These are phyloP conservation scores for Haplosporangium gracile DNA, from an alignment of 192 early-diverging fungal genomes.

Conservation along the genomic window DNA sequence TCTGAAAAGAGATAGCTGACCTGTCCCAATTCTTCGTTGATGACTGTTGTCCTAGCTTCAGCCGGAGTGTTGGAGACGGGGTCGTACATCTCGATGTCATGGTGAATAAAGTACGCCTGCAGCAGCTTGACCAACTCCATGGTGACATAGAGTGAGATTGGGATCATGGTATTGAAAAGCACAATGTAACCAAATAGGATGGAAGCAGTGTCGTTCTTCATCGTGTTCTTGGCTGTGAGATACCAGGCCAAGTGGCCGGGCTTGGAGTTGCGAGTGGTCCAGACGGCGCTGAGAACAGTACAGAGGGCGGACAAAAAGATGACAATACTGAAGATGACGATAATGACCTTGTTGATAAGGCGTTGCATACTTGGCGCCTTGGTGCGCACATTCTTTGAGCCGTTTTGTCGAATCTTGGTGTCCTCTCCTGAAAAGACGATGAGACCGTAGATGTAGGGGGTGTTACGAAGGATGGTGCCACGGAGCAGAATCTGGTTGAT, in stretches of 20 bases:
- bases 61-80: slow-evolving; percentile 77
- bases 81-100: slow-evolving; percentile 86
- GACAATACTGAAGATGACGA: slow-evolving; percentile 73
- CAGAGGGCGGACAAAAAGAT: slow-evolving; percentile 68
- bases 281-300: slow-evolving; percentile 63
- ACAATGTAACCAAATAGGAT: slow-evolving; percentile 80
- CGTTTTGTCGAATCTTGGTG: slow-evolving; percentile 78
- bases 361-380: slow-evolving; percentile 85
- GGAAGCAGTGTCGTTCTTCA: slow-evolving; percentile 40
- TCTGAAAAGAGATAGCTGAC: slow-evolving; percentile 92
- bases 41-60: slow-evolving; percentile 79
- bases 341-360: slow-evolving; percentile 84
- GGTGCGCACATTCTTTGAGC: slow-evolving; percentile 75
- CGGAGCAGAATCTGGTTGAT: slow-evolving; percentile 87
- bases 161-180: slow-evolving; percentile 88
- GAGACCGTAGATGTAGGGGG: slow-evolving; percentile 81
- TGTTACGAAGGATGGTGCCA: slow-evolving; percentile 88
- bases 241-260: slow-evolving; percentile 65
- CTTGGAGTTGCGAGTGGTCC: slow-evolving; percentile 48
- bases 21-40: slow-evolving; percentile 91
- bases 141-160: slow-evolving; percentile 90
- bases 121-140: slow-evolving; percentile 87
- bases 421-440: slow-evolving; percentile 81
- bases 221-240: slow-evolving; percentile 39
- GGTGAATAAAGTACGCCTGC: slow-evolving; percentile 82